Evolutionary conservation across 2,329 filamentous ascomycete species (phyloP).

Genomic region (Cladorrhinum sp.): DNA sequence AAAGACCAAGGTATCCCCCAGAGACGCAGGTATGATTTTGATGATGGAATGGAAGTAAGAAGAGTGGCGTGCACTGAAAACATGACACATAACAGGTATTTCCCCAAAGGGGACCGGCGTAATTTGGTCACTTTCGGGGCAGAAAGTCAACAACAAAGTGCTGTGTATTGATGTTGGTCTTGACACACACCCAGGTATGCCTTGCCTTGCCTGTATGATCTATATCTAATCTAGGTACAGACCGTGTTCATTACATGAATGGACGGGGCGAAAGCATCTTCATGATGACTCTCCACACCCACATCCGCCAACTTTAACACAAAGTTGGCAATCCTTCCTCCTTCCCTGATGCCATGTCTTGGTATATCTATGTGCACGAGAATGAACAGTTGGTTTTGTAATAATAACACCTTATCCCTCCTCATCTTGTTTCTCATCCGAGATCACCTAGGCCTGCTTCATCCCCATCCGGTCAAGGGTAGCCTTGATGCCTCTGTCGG

Average conservation of each 20-base stretch:
- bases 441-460: constrained; percentile 15
- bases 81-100: too few species aligned
- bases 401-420: not conserved
- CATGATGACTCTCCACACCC: not conserved
- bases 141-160: too few species aligned
- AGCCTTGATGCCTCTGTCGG: constrained; percentile 23
- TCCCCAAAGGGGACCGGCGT: too few species aligned
- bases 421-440: not conserved
- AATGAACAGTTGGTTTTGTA: not conserved
- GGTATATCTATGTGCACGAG: constrained; percentile 1
- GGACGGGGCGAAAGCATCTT: not conserved
- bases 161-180: too few species aligned
- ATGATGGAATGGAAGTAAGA: too few species aligned
- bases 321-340: not conserved
- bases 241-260: not conserved
- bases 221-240: not conserved
- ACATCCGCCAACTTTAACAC: not conserved
- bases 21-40: too few species aligned
- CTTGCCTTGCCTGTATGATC: too few species aligned
- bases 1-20: too few species aligned
- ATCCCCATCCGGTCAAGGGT: constrained; percentile 22
- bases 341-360: not conserved
- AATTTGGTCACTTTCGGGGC: too few species aligned
- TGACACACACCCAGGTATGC: too few species aligned
- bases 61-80: too few species aligned